Percentiles rank a stretch among this genome's conserved stretches.
phyloP scores from a whole-genome alignment of 768 basidiomycete genomes.

The Lentinus tigrinus region DNA sequence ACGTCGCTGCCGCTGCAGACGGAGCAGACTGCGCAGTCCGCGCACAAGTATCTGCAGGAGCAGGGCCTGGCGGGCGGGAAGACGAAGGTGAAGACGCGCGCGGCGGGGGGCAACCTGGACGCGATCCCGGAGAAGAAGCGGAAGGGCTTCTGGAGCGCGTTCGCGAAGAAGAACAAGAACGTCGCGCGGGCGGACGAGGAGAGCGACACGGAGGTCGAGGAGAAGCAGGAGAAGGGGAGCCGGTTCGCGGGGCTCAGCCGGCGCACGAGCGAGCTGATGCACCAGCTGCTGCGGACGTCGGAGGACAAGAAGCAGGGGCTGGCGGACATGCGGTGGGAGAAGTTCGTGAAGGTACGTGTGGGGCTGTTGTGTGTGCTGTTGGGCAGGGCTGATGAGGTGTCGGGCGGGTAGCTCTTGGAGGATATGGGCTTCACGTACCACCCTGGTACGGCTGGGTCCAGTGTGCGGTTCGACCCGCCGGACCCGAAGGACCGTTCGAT shows the following conservation, averaged over 20 bases:
- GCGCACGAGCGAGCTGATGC: slow-evolving; percentile 59
- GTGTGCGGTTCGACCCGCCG: slow-evolving; percentile 81
- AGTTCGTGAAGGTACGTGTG: slow-evolving; percentile 63
- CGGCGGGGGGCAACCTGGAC: slow-evolving; percentile 42
- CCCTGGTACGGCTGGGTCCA: slow-evolving; percentile 77
- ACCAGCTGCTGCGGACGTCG: slow-evolving; percentile 58
- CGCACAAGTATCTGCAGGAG: slow-evolving; percentile 63
- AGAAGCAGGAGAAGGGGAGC: slow-evolving; percentile 41
- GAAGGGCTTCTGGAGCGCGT: slow-evolving; percentile 52
- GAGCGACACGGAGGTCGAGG: slow-evolving; percentile 38
- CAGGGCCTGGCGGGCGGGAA: slow-evolving; percentile 49
- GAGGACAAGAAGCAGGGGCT: slow-evolving; percentile 55
- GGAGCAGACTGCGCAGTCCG: slow-evolving; percentile 63
- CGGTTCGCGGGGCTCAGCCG: slow-evolving; percentile 60
- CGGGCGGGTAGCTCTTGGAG: slow-evolving; percentile 56
- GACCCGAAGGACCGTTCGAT: slow-evolving; percentile 54
- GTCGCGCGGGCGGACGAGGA: slow-evolving; percentile 37
- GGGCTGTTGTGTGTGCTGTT: neutral
- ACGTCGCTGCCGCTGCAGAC: slow-evolving; percentile 41
- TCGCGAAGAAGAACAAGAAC: slow-evolving; percentile 38
- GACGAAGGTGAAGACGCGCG: slow-evolving; percentile 69
- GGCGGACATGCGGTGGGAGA: slow-evolving; percentile 74
- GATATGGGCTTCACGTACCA: slow-evolving; percentile 77
- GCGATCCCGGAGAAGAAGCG: slow-evolving; percentile 42
- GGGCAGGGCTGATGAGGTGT: neutral